Evolutionary conservation across 768 basidiomycete species (phyloP).

Genomic region (Boletus patriciae): DNA sequence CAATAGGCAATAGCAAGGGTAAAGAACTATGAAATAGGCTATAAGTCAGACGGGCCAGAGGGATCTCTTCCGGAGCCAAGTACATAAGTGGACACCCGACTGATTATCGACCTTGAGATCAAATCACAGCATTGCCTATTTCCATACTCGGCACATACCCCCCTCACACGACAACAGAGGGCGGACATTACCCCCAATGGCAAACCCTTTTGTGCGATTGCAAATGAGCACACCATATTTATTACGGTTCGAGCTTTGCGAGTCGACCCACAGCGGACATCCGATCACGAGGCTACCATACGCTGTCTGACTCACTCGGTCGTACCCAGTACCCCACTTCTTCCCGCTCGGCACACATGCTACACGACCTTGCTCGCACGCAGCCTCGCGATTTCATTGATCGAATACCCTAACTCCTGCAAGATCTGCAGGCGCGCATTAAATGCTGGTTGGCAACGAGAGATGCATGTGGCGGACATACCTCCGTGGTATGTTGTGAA

Average conservation of each 20-base stretch:
- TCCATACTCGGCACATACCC: slow-evolving; percentile 18
- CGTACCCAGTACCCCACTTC: slow-evolving; percentile 21
- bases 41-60: slow-evolving; percentile 24
- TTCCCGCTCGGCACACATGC: slow-evolving; percentile 16
- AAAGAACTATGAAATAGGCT: slow-evolving; percentile 27
- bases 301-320: neutral
- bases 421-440: slow-evolving; percentile 34
- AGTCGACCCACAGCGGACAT: slow-evolving; percentile 31
- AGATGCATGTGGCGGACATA: slow-evolving; percentile 28
- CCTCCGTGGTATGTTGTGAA: slow-evolving; percentile 81
- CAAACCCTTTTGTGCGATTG: slow-evolving; percentile 26
- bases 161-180: neutral
- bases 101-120: slow-evolving; percentile 34
- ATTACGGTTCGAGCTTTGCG: slow-evolving; percentile 6
- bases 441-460: neutral
- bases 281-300: slow-evolving; percentile 17
- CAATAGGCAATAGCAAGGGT: slow-evolving; percentile 8
- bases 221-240: slow-evolving; percentile 25
- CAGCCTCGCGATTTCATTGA: slow-evolving; percentile 43
- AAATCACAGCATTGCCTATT: slow-evolving; percentile 25
- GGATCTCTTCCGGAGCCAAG: slow-evolving; percentile 25
- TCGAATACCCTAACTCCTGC: slow-evolving; percentile 44
- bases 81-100: slow-evolving; percentile 34
- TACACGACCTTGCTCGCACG: slow-evolving; percentile 44
- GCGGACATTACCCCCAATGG: slow-evolving; percentile 19